phyloP scores from a whole-genome alignment of 2,329 filamentous ascomycete species.

The Xylaria sp. region DNA sequence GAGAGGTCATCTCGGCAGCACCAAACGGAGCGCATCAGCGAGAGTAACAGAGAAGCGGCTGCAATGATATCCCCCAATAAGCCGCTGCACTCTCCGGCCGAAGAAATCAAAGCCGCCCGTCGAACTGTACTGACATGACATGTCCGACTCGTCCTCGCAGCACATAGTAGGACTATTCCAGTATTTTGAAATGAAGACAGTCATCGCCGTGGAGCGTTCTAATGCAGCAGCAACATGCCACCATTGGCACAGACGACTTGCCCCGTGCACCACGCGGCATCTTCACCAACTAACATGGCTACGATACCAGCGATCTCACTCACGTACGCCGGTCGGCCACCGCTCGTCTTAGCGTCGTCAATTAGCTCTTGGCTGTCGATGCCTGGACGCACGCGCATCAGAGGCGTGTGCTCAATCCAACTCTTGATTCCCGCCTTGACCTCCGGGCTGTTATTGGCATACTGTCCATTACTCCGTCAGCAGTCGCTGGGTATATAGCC shows the following conservation, averaged over 20 bases:
- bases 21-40: too few species aligned
- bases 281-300: conserved; percentile 77
- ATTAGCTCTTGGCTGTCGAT: conserved; percentile 73
- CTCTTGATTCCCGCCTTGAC: conserved; percentile 57
- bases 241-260: conserved; percentile 85
- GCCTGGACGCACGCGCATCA: conserved; percentile 69
- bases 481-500: not conserved
- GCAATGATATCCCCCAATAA: too few species aligned
- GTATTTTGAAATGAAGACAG: too few species aligned
- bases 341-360: conserved; percentile 64
- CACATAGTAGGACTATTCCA: too few species aligned
- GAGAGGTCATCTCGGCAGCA: too few species aligned
- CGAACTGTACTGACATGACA: not conserved
- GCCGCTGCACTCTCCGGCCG: too few species aligned
- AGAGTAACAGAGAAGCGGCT: too few species aligned
- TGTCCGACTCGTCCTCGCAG: not conserved
- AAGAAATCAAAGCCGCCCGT: too few species aligned
- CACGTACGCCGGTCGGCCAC: conserved; percentile 71
- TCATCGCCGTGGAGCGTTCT: too few species aligned
- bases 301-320: conserved; percentile 80
- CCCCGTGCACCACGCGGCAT: conserved; percentile 82
- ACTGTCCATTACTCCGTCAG: conserved; percentile 57
- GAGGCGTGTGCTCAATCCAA: conserved; percentile 66
- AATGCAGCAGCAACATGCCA: conserved; percentile 55
- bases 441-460: conserved; percentile 56